Percentiles rank a stretch among this genome's conserved stretches.
Evolutionary conservation across 768 basidiomycete genomes (phyloP).

Genomic region (Serendipita vermifera): DNA sequence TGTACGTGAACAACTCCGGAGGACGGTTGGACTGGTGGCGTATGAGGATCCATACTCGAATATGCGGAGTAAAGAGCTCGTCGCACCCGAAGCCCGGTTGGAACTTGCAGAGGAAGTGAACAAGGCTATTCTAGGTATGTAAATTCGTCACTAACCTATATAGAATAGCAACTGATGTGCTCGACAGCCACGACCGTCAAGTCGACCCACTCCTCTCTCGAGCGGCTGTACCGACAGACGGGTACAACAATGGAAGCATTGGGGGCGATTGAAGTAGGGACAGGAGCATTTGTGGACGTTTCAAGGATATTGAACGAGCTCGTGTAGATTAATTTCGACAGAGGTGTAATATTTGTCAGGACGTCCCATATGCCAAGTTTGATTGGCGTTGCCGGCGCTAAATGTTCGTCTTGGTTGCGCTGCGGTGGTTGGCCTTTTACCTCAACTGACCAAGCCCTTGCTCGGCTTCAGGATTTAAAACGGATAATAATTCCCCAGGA

Average conservation of each 20-base stretch:
- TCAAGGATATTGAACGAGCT: conserved; percentile 1
- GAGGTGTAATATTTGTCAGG: too few relatives aligned
- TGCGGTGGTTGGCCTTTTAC: too few relatives aligned
- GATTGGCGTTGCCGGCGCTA: too few relatives aligned
- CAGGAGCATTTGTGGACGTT: conserved; percentile 64
- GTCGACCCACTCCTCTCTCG: conserved; percentile 56
- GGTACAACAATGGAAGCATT: conserved; percentile 56
- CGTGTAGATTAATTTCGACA: neutral
- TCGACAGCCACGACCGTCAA: conserved; percentile 63
- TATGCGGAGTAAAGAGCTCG: conserved; percentile 21
- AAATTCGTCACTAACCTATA: neutral
- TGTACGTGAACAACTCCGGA: conserved; percentile 53
- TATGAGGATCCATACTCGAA: conserved; percentile 61
- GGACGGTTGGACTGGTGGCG: conserved; percentile 68
- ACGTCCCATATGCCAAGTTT: too few relatives aligned
- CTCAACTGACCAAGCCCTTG: too few relatives aligned
- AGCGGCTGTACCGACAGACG: conserved; percentile 66
- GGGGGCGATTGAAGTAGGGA: conserved; percentile 55
- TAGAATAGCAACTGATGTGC: neutral
- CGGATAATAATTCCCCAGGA: too few relatives aligned
- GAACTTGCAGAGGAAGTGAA: conserved; percentile 66
- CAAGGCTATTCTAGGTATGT: conserved; percentile 66
- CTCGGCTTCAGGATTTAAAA: too few relatives aligned
- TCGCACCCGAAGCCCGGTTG: conserved; percentile 41
- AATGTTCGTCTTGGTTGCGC: too few relatives aligned